These are phyloP conservation scores for Oxytropis ochrocephala DNA, from an alignment of 306 rosid genomes.

Conservation along the genomic window DNA sequence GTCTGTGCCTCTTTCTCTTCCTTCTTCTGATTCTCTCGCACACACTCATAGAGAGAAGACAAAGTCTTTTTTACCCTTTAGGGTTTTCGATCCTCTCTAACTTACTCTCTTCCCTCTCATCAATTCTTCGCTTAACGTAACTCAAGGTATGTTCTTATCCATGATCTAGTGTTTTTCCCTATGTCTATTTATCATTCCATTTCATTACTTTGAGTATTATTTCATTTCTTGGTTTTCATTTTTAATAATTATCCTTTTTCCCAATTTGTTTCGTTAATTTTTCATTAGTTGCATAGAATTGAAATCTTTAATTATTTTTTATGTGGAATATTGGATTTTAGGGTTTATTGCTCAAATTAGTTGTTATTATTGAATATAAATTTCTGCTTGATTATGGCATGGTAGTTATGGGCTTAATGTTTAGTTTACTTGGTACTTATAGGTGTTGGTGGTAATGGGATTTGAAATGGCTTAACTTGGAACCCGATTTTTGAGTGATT, in stretches of 20 bases:
- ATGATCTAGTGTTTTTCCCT: constrained; percentile 7
- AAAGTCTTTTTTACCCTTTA: background rate
- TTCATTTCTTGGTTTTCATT: constrained; percentile 8
- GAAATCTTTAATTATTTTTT: background rate
- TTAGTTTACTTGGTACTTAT: background rate
- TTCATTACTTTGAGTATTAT: background rate
- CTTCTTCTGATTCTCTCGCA: background rate
- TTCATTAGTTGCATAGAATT: background rate
- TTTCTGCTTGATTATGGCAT: background rate
- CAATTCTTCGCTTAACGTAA: constrained; percentile 13
- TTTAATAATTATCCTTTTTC: background rate
- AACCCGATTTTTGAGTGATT: constrained; percentile 11
- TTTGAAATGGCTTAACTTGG: constrained; percentile 28
- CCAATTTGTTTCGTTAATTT: background rate
- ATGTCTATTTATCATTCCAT: constrained; percentile 2
- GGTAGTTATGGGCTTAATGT: background rate
- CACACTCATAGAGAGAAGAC: background rate
- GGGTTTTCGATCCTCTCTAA: constrained; percentile 22
- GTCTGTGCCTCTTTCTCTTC: constrained; percentile 10
- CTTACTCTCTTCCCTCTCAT: background rate
- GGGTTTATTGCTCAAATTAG: constrained; percentile 18
- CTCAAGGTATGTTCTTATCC: constrained; percentile 34
- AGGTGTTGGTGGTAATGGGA: constrained; percentile 20
- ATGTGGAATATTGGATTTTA: background rate
- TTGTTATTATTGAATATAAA: background rate